Conservation (phyloP, 768 basidiomycete genomes). For the Termitomyces sp. region DNA sequence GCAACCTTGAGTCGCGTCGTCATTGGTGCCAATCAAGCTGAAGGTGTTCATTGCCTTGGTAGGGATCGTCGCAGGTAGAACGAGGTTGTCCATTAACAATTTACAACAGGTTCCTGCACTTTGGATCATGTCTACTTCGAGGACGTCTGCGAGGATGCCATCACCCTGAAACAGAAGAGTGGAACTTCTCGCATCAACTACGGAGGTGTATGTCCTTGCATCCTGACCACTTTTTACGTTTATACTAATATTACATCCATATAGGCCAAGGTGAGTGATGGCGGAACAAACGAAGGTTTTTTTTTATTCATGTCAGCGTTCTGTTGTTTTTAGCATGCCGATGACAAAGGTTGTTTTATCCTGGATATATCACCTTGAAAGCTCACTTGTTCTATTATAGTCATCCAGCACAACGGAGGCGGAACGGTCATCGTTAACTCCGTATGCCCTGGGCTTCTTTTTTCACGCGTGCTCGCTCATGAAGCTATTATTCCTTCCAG, state of each 20-base stretch:
- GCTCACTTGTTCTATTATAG: constrained; percentile 5
- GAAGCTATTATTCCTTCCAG: constrained; percentile 10
- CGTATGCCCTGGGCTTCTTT: constrained; percentile 16
- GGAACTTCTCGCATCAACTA: constrained; percentile 35
- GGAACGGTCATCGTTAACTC: constrained; percentile 35
- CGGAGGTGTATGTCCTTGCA: constrained; percentile 28
- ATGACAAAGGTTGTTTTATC: constrained; percentile 25
- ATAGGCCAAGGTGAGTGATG: constrained; percentile 26
- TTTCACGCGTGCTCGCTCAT: background rate
- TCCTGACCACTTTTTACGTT: background rate
- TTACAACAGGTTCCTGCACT: constrained; percentile 18
- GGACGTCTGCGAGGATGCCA: constrained; percentile 25
- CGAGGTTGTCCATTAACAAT: background rate
- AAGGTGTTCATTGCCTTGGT: constrained; percentile 40
- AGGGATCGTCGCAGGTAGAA: background rate
- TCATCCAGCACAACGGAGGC: constrained; percentile 36
- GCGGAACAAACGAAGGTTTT: background rate
- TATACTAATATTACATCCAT: background rate
- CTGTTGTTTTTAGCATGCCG: constrained; percentile 24
- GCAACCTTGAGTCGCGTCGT: constrained; percentile 37
- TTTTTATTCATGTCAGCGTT: background rate
- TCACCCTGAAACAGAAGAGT: constrained; percentile 36
- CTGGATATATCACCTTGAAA: background rate
- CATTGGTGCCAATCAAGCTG: constrained; percentile 39
- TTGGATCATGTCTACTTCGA: constrained; percentile 23